These are phyloP conservation scores for Begonia fuchsioides DNA, from an alignment of 306 rosid species.

Conservation along the genomic window DNA sequence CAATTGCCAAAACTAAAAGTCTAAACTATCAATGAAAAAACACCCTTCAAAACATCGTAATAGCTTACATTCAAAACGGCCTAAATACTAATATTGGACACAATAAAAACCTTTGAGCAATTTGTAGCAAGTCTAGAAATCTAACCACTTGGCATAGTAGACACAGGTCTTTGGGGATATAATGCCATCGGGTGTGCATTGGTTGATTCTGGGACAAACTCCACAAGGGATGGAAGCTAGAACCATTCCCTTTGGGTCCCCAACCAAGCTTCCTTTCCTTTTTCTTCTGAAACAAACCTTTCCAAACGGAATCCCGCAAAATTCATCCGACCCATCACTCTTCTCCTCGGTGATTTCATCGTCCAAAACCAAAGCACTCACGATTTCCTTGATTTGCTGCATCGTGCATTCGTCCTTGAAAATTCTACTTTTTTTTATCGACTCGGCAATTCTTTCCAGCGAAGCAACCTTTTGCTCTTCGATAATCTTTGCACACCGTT, in stretches of 20 bases:
- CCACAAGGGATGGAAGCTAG: constrained; percentile 64
- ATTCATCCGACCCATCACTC: constrained; percentile 57
- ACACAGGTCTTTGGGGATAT: constrained; percentile 56
- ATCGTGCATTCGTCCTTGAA: constrained; percentile 19
- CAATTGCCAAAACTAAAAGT: too few species aligned
- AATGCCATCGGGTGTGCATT: constrained; percentile 48
- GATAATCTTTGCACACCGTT: constrained; percentile 21
- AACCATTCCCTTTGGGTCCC: constrained; percentile 26
- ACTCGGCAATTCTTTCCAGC: constrained; percentile 26
- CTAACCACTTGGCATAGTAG: constrained; percentile 50
- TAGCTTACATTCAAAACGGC: too few species aligned
- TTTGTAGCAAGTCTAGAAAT: constrained; percentile 18
- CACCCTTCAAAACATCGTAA: too few species aligned
- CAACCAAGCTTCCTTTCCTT: constrained; percentile 28
- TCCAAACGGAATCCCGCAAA: constrained; percentile 33
- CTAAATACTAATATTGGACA: too few species aligned
- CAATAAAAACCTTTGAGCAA: too few species aligned
- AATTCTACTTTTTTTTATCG: constrained; percentile 11
- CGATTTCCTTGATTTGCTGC: constrained; percentile 41
- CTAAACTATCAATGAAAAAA: too few species aligned
- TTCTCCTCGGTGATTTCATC: constrained; percentile 33
- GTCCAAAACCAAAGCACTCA: constrained; percentile 47
- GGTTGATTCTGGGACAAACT: constrained; percentile 51
- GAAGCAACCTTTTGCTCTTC: constrained; percentile 32
- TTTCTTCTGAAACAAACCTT: constrained; percentile 44